phyloP scores from a whole-genome alignment of 441 rosid genomes.

The Breynia disticha region DNA sequence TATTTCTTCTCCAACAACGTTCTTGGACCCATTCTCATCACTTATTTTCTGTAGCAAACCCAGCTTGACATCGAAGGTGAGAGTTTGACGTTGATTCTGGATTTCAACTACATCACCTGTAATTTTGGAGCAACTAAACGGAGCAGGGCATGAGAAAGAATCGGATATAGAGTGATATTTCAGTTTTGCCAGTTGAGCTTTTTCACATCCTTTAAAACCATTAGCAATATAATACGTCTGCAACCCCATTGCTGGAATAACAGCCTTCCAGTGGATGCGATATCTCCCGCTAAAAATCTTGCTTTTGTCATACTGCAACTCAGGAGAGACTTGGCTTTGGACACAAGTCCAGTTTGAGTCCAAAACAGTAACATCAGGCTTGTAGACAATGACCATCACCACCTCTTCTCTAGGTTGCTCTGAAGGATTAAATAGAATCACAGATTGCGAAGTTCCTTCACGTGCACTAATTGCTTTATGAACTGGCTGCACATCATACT shows the following conservation, averaged over 20 bases:
- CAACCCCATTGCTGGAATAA: constrained; percentile 84
- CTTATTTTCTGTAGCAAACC: constrained; percentile 62
- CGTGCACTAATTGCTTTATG: constrained; percentile 54
- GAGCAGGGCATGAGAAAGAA: constrained; percentile 60
- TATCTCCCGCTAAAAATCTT: constrained; percentile 75
- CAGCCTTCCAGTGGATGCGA: constrained; percentile 88
- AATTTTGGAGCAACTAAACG: constrained; percentile 59
- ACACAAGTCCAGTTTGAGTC: constrained; percentile 92
- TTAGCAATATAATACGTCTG: constrained; percentile 72
- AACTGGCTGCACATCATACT: constrained; percentile 73
- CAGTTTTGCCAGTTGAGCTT: constrained; percentile 57
- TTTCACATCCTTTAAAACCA: constrained; percentile 75
- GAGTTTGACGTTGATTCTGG: constrained; percentile 57
- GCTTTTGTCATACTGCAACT: constrained; percentile 61
- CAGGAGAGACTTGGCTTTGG: constrained; percentile 88
- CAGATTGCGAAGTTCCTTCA: constrained; percentile 73
- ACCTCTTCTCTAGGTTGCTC: constrained; percentile 87
- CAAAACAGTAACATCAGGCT: constrained; percentile 64
- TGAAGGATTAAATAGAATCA: constrained; percentile 67
- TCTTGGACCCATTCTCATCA: constrained; percentile 37
- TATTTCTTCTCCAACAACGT: constrained; percentile 60
- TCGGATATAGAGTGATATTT: constrained; percentile 38
- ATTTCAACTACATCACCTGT: constrained; percentile 54
- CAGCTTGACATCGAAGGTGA: constrained; percentile 48
- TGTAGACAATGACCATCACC: constrained; percentile 59